Percentiles rank a stretch among this genome's conserved stretches.
Conservation (phyloP, 192 early-diverging fungal species). For the Coemansia sp. region DNA sequence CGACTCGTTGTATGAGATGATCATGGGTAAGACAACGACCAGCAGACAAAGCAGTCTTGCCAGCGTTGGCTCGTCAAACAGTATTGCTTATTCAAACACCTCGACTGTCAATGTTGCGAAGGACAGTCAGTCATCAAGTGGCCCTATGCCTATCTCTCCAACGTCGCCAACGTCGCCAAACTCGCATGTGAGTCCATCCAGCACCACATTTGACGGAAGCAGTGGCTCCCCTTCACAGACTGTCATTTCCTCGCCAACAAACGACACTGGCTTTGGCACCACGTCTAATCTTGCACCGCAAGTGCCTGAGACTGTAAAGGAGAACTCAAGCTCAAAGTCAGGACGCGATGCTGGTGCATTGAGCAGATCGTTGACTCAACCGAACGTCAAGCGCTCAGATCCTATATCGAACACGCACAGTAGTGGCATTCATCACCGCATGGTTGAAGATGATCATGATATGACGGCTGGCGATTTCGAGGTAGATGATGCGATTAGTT, state of each 20-base stretch:
- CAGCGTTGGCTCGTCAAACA: constrained; percentile 32
- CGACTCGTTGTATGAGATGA: constrained; percentile 55
- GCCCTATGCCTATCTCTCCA: constrained; percentile 16
- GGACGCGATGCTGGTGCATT: background rate
- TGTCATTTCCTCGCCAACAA: constrained; percentile 28
- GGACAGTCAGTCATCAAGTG: constrained; percentile 14
- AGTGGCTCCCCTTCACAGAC: constrained; percentile 36
- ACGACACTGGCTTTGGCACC: constrained; percentile 26
- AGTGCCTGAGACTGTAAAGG: constrained; percentile 20
- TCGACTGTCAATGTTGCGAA: constrained; percentile 36
- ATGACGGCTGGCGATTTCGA: background rate
- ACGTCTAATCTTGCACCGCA: constrained; percentile 10
- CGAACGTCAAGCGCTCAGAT: background rate
- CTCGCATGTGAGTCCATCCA: constrained; percentile 39
- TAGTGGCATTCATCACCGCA: background rate
- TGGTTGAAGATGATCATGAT: background rate
- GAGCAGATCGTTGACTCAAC: background rate
- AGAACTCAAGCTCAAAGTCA: constrained; percentile 6
- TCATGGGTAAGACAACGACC: constrained; percentile 42
- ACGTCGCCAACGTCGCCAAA: constrained; percentile 35
- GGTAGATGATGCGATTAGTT: background rate
- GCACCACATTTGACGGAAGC: constrained; percentile 48
- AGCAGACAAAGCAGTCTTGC: constrained; percentile 31
- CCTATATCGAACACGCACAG: background rate
- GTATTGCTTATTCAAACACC: constrained; percentile 41